phyloP scores from a whole-genome alignment of 805 yeast genomes.

The Spathaspora gorwiae region DNA sequence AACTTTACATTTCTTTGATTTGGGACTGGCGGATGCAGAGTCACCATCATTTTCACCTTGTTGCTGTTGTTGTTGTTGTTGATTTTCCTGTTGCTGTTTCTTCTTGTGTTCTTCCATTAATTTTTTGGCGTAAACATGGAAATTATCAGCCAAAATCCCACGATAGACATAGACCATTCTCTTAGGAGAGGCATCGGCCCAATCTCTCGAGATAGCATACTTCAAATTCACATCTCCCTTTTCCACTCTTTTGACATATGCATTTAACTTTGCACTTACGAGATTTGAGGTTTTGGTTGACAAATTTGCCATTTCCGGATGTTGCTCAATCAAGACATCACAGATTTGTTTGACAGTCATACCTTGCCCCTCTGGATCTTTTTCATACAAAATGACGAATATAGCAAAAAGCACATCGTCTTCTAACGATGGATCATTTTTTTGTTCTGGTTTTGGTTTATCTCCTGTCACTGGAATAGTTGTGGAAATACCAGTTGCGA shows the following conservation, averaged over 20 bases:
- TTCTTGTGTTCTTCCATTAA: conserved; percentile 52
- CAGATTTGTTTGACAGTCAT: conserved; percentile 90
- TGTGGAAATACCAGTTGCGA: conserved; percentile 71
- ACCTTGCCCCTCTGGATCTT: conserved; percentile 66
- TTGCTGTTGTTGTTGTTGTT: conserved; percentile 2
- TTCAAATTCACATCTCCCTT: conserved; percentile 71
- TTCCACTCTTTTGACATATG: conserved; percentile 80
- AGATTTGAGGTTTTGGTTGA: conserved; percentile 78
- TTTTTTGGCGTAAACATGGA: conserved; percentile 64
- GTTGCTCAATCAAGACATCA: conserved; percentile 66
- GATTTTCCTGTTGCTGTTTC: conserved; percentile 9
- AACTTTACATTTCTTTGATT: background rate
- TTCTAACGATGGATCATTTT: conserved; percentile 55
- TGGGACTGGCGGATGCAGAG: conserved; percentile 8
- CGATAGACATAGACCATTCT: conserved; percentile 86
- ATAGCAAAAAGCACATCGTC: conserved; percentile 75
- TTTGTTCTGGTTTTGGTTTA: conserved; percentile 64
- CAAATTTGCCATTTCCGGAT: conserved; percentile 79
- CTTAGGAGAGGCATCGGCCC: conserved; percentile 89
- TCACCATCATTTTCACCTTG: background rate
- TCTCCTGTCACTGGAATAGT: conserved; percentile 76
- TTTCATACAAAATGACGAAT: conserved; percentile 63
- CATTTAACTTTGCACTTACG: conserved; percentile 78
- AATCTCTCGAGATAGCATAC: conserved; percentile 76
- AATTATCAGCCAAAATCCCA: conserved; percentile 72